Evolutionary conservation across 345 rosid genomes (phyloP), one percentile per base, ranked within the genome.

Genomic region (Eucalyptus erythrocorys): DNA sequence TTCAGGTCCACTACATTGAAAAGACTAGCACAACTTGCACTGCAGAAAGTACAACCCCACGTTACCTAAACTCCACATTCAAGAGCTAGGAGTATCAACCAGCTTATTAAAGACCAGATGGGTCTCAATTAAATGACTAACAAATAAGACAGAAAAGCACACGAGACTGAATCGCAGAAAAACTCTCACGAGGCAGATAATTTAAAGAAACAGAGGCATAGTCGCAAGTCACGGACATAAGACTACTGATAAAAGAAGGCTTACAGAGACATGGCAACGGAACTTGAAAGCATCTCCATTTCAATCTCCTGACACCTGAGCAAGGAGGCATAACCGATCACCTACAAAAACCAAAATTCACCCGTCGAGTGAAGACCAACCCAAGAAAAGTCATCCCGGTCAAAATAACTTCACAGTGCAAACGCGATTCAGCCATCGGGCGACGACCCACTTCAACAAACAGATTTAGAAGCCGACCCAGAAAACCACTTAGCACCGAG

Each of bases 261-360:
- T 91, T 94, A 94, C 94, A 92, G 88, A 47, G 88, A 40, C 14
- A 88, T 87, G 86, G 81, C 85, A 57, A 88, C 85, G 85, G 93
- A 87, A 66, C 81, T 89, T 37, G 87, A 89, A 87, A 57, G 68
- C 88, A 57, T 79, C 50, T 26, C 76, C 15, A 88, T 85, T 87
- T 64, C 88, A 66, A 55, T 90, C 89, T 87, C 88, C 89, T 30
- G 89, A n/a, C 93, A 88, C 43, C 89, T 88, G 85, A 88, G 89
- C 48, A 91, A 87, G 86, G 87, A 88, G 48, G 91, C 88, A 49
- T 87, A 91, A 87, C 71, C 53, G 30, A 95, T 55, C 80, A 91
- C 93, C 99, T 96, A 89, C 37, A 89, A 91, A 71, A 90, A 45
- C 82, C 37, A 71, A 71, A 21, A 71, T 71, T 71, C 42, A 42